phyloP scores from a whole-genome alignment of 2,329 filamentous ascomycete species.

The Rhynchosporium graminicola region DNA sequence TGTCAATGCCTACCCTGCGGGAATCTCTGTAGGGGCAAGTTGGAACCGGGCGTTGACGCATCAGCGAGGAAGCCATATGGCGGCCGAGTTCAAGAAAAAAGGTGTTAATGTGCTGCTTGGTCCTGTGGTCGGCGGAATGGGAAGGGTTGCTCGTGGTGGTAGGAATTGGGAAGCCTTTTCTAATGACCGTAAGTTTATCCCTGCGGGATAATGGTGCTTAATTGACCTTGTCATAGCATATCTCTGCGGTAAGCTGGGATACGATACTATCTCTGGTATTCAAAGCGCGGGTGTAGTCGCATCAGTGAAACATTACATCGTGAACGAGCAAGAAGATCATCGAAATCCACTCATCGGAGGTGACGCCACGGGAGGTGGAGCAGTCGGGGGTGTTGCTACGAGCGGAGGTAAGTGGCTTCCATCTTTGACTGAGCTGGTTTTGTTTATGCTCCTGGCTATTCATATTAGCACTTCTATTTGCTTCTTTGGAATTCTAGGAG shows the following conservation, averaged over 20 bases:
- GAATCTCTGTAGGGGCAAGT: slow-evolving; percentile 26
- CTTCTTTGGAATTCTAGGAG: too few relatives aligned
- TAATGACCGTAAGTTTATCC: slow-evolving; percentile 22
- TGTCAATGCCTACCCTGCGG: slow-evolving; percentile 32
- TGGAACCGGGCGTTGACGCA: slow-evolving; percentile 70
- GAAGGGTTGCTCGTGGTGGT: slow-evolving; percentile 64
- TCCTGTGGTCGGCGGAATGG: slow-evolving; percentile 64
- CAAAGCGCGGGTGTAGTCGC: slow-evolving; percentile 31
- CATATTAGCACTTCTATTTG: too few relatives aligned
- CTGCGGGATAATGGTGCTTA: not conserved
- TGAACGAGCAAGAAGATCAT: slow-evolving; percentile 65
- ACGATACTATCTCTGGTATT: slow-evolving; percentile 30
- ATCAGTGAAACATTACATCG: slow-evolving; percentile 55
- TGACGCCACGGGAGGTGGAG: too few relatives aligned
- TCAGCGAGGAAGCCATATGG: slow-evolving; percentile 67
- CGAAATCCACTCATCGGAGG: not conserved
- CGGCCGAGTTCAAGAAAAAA: slow-evolving; percentile 69
- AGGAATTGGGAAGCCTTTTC: slow-evolving; percentile 63
- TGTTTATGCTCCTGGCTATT: too few relatives aligned
- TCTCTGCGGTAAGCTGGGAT: slow-evolving; percentile 55
- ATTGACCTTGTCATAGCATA: slow-evolving; percentile 45
- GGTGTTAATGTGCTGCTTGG: slow-evolving; percentile 71
- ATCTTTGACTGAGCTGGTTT: too few relatives aligned
- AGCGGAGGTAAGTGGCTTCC: too few relatives aligned
- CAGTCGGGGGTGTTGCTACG: too few relatives aligned